phyloP scores from a whole-genome alignment of 2,329 filamentous ascomycete genomes.

The Verticillium klebahnii region DNA sequence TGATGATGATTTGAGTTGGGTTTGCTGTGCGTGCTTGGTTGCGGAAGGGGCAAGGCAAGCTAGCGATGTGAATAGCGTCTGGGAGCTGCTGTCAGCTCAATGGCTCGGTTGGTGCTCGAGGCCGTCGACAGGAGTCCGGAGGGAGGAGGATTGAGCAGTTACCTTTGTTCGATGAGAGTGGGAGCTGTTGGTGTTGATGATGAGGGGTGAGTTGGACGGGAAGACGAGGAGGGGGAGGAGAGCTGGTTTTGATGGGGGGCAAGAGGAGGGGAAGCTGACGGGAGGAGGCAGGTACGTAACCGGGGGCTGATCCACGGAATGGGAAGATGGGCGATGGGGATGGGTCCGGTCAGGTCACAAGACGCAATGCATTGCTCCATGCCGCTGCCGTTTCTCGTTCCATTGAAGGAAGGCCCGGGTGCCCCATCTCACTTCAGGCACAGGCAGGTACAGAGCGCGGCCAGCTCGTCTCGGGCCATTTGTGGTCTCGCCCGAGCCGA shows the following conservation, averaged over 20 bases:
- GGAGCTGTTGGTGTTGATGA: conserved; percentile 16
- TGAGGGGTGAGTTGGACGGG: conserved; percentile 10
- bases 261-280: background rate
- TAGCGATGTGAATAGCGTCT: background rate
- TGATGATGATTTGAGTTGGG: conserved; percentile 17
- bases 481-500: background rate
- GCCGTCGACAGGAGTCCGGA: background rate
- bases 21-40: conserved; percentile 2
- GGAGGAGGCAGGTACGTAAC: background rate
- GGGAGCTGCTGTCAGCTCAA: background rate
- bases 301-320: background rate
- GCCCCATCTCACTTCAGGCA: background rate
- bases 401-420: background rate
- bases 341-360: background rate
- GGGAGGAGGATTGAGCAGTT: background rate
- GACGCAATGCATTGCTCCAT: background rate
- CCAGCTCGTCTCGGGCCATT: background rate
- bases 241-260: background rate
- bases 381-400: background rate
- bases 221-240: background rate
- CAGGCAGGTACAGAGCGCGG: background rate
- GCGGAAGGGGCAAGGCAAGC: background rate
- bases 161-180: conserved; percentile 9
- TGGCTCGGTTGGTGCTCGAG: background rate
- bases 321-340: background rate